These are phyloP conservation scores for Cadophora gregata DNA, from an alignment of 2,329 filamentous ascomycete genomes.

Conservation along the genomic window DNA sequence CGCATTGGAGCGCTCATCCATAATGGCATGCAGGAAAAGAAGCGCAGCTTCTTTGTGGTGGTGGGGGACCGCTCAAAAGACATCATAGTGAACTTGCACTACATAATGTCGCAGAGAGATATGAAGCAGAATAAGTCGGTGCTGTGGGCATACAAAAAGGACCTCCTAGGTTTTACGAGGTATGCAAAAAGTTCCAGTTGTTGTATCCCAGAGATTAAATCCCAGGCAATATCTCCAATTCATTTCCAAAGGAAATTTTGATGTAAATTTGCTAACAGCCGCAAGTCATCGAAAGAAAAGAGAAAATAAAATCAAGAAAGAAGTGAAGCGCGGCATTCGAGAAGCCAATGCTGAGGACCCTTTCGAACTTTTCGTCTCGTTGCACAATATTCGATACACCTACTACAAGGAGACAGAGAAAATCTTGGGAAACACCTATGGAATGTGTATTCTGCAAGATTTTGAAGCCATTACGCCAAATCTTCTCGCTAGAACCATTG, in stretches of 20 bases:
- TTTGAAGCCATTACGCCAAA: slow-evolving; percentile 99
- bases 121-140: slow-evolving; percentile 96
- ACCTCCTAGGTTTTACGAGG: slow-evolving; percentile 90
- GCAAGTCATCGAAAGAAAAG: slow-evolving; percentile 94
- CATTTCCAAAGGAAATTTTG: background rate
- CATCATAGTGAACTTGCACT: slow-evolving; percentile 93
- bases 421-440: slow-evolving; percentile 96
- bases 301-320: slow-evolving; percentile 97
- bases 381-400: slow-evolving; percentile 97
- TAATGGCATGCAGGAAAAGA: slow-evolving; percentile 94
- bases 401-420: slow-evolving; percentile 99
- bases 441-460: slow-evolving; percentile 97
- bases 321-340: slow-evolving; percentile 92
- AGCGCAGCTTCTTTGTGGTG: slow-evolving; percentile 96
- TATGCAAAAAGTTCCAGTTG: slow-evolving; percentile 39
- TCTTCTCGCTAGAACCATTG: slow-evolving; percentile 89
- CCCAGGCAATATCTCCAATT: slow-evolving; percentile 14
- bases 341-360: slow-evolving; percentile 93
- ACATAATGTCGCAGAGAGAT: slow-evolving; percentile 88
- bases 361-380: slow-evolving; percentile 95
- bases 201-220: too few species aligned
- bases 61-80: slow-evolving; percentile 95
- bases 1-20: slow-evolving; percentile 89
- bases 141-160: slow-evolving; percentile 98
- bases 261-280: background rate